Base-by-base conservation (phyloP, 805 yeast species). In the Candida vaughaniae region DNA sequence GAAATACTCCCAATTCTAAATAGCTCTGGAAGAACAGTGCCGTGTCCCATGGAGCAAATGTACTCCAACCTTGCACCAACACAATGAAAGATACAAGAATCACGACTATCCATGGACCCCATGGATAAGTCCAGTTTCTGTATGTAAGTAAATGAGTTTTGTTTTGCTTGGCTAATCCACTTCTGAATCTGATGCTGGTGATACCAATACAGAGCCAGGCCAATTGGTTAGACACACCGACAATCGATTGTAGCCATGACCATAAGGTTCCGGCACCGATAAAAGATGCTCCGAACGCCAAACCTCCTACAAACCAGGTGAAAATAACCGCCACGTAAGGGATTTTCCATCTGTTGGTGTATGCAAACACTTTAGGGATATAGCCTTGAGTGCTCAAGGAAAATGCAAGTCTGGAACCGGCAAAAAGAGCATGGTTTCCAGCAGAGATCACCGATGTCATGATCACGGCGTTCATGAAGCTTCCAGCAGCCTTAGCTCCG, bases 281-380 rank as follows among this genome's bases (percentile, higher is more conserved):
- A 46, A 73, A 74, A 1, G 80, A 75, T 3, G 81, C 71, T 2
- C 78, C 84, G 48, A 79, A 79, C 51, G 81, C 77, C 31, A 77
- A 58, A 0, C 80, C 82, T 29, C 82, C 77, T 22, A 70, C 60
- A 3, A 70, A 49, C 74, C 79, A 75, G 17, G 83, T 77, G 20
- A 66, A 49, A 2, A 64, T 30, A 1, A 74, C 77, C 0, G 77
- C 74, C 14, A 73, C 72, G 44, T 71, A 72, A 12, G 80, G 80
- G 12, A 68, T 64, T 36, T 68, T 60, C 48, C 52, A 69, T 16
- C 75, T 52, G 45, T 71, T 73, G 12, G 59, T 58, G 36, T 53
- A 48, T 11, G 75, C 64, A 38, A 75, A 65, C 22, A 70, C 31
- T 43, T 62, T 63, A 22, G 75, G 75, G 35, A 69, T 56, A 43